Evolutionary conservation across 139 green algal genomes (phyloP).

Genomic region (Edaphochlamys debaryana): DNA sequence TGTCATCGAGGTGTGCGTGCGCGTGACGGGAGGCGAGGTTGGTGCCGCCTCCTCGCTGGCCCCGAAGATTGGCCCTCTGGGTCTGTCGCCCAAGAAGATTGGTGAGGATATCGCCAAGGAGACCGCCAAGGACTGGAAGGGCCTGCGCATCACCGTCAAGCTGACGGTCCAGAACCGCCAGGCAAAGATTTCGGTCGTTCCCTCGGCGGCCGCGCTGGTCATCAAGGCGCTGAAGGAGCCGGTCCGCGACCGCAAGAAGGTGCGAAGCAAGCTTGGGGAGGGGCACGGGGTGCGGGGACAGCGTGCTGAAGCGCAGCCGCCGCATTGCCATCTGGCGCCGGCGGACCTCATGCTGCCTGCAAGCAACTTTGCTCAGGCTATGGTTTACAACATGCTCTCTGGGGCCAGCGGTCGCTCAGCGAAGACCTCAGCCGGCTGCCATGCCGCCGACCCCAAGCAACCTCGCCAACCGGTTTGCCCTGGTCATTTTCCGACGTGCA

Average conservation of each 20-base stretch:
- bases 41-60: conserved; percentile 98
- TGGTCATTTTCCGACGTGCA: conserved; percentile 58
- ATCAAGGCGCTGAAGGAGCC: conserved; percentile 99
- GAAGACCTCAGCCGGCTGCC: too few relatives aligned
- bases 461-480: too few relatives aligned
- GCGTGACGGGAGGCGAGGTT: conserved; percentile 96
- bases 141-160: conserved; percentile 98
- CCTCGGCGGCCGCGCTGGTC: conserved; percentile 93
- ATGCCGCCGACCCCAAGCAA: too few relatives aligned
- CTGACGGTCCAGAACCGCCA: conserved; percentile 98
- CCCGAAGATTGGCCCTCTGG: conserved; percentile 99
- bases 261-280: conserved; percentile 36
- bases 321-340: conserved; percentile 1
- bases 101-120: conserved; percentile 99
- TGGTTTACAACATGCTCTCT: too few relatives aligned
- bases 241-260: conserved; percentile 94
- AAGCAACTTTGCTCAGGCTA: too few relatives aligned
- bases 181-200: conserved; percentile 97
- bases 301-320: conserved; percentile 27
- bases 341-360: not conserved
- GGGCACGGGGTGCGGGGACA: too few relatives aligned
- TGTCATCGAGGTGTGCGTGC: conserved; percentile 94
- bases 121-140: conserved; percentile 99
- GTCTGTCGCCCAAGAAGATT: conserved; percentile 99
- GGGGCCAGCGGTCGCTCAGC: too few relatives aligned